A percentile compares a stretch with the other conserved stretches of the same genome.
phyloP scores from a whole-genome alignment of 2,329 filamentous ascomycete genomes.

The Ascochyta rabiei region DNA sequence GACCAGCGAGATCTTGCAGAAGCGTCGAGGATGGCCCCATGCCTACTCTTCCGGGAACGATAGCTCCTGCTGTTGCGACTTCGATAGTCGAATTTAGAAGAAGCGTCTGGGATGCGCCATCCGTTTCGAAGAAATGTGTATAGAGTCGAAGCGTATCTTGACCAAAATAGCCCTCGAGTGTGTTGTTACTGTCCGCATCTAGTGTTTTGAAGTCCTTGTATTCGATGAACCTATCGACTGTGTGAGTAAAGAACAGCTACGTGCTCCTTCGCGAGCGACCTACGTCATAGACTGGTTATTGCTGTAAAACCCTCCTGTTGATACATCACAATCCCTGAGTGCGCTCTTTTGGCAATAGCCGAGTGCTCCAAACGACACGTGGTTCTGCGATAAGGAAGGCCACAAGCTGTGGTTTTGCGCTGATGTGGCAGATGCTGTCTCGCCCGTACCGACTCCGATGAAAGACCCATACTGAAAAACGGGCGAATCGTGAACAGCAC shows the following conservation, averaged over 20 bases:
- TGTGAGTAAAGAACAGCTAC: slow-evolving; percentile 16
- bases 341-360: slow-evolving; percentile 48
- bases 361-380: slow-evolving; percentile 47
- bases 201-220: slow-evolving; percentile 32
- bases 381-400: slow-evolving; percentile 52
- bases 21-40: slow-evolving; percentile 51
- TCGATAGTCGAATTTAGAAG: slow-evolving; percentile 44
- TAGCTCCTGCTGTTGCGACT: slow-evolving; percentile 40
- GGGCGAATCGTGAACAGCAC: slow-evolving; percentile 49
- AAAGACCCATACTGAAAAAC: slow-evolving; percentile 54
- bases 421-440: slow-evolving; percentile 32
- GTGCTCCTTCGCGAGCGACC: slow-evolving; percentile 2
- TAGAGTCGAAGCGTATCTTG: slow-evolving; percentile 47
- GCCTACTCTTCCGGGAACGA: slow-evolving; percentile 46
- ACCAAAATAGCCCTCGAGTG: slow-evolving; percentile 38
- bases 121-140: slow-evolving; percentile 50
- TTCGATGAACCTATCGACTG: slow-evolving; percentile 29
- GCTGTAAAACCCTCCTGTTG: slow-evolving; percentile 46
- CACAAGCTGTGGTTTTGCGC: slow-evolving; percentile 54
- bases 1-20: slow-evolving; percentile 44
- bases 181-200: slow-evolving; percentile 31
- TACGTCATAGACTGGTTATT: slow-evolving; percentile 42
- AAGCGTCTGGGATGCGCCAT: slow-evolving; percentile 45
- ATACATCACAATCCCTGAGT: slow-evolving; percentile 38
- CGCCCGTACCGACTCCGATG: slow-evolving; percentile 47